phyloP scores from a whole-genome alignment of 2,329 filamentous ascomycete genomes.

The Ascochyta clinopodiicola region DNA sequence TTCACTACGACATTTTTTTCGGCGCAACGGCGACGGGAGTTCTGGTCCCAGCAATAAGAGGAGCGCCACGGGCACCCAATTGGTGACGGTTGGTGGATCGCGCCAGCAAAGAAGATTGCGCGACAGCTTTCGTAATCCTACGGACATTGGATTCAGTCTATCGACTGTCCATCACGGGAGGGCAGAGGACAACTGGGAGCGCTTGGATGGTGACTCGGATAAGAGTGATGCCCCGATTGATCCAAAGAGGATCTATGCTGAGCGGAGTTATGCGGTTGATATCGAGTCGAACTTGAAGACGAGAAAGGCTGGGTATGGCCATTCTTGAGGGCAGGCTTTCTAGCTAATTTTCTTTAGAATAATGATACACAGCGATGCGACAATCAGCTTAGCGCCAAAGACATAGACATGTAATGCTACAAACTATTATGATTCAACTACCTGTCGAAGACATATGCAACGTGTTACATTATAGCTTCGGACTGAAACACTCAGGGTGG shows the following conservation, averaged over 20 bases:
- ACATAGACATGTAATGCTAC: no score
- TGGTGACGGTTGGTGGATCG: constrained; percentile 15
- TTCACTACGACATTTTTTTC: constrained; percentile 26
- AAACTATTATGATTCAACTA: no score
- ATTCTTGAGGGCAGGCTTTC: neutral
- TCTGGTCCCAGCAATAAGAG: constrained; percentile 20
- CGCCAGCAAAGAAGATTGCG: constrained; percentile 10
- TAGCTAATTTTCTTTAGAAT: neutral
- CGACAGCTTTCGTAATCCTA: constrained; percentile 18
- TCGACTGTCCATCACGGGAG: constrained; percentile 21
- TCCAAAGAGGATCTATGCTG: constrained; percentile 20
- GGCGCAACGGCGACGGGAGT: constrained; percentile 15
- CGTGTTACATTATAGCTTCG: no score
- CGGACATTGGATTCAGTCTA: constrained; percentile 23
- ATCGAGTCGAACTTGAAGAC: constrained; percentile 16
- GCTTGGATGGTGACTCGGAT: constrained; percentile 27
- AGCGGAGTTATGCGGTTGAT: constrained; percentile 23
- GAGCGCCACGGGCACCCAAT: constrained; percentile 9
- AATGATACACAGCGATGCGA: neutral
- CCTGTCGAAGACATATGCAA: no score
- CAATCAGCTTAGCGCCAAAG: no score
- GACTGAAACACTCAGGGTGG: neutral
- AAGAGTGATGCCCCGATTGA: constrained; percentile 20
- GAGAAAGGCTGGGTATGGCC: neutral
- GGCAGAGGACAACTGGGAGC: constrained; percentile 25